Conservation (phyloP, 2,329 filamentous ascomycete genomes). For the Ascochyta rabiei region DNA sequence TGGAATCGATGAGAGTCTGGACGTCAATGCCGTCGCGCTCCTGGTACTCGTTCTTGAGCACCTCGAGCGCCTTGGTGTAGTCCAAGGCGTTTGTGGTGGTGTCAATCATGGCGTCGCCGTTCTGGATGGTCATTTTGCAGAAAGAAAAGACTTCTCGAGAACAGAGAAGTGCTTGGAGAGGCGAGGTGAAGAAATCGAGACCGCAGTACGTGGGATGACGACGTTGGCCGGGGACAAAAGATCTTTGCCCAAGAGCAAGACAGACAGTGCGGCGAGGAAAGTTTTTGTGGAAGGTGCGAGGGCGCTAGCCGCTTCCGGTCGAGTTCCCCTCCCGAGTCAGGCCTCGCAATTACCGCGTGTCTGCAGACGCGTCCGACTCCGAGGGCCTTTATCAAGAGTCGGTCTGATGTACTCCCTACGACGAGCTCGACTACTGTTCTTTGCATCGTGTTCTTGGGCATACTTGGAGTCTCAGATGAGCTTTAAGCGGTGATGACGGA, state of each 20-base stretch:
- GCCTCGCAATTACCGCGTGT: too few relatives aligned
- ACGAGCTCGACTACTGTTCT: too few relatives aligned
- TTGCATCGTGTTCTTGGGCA: too few relatives aligned
- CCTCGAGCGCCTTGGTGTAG: slow-evolving; percentile 75
- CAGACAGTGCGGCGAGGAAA: slow-evolving; percentile 24
- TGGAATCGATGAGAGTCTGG: slow-evolving; percentile 85
- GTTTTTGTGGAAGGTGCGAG: slow-evolving; percentile 29
- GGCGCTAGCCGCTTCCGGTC: slow-evolving; percentile 10
- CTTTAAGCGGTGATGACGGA: too few relatives aligned
- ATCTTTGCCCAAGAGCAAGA: slow-evolving; percentile 57
- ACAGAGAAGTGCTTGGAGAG: slow-evolving; percentile 27
- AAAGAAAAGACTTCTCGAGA: slow-evolving; percentile 38
- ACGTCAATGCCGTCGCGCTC: slow-evolving; percentile 85
- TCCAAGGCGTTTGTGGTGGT: slow-evolving; percentile 67
- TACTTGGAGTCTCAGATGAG: too few relatives aligned
- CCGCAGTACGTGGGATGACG: slow-evolving; percentile 38
- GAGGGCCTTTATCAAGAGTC: too few relatives aligned
- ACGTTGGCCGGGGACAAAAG: slow-evolving; percentile 63
- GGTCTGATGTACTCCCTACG: too few relatives aligned
- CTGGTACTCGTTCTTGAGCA: slow-evolving; percentile 78
- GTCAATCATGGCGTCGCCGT: slow-evolving; percentile 64
- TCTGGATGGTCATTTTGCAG: slow-evolving; percentile 71
- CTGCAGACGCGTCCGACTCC: too few relatives aligned
- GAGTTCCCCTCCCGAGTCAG: neutral
- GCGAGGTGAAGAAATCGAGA: slow-evolving; percentile 42